These are phyloP conservation scores for Nemania sp. DNA, from an alignment of 2,329 filamentous ascomycete genomes.

Conservation along the genomic window DNA sequence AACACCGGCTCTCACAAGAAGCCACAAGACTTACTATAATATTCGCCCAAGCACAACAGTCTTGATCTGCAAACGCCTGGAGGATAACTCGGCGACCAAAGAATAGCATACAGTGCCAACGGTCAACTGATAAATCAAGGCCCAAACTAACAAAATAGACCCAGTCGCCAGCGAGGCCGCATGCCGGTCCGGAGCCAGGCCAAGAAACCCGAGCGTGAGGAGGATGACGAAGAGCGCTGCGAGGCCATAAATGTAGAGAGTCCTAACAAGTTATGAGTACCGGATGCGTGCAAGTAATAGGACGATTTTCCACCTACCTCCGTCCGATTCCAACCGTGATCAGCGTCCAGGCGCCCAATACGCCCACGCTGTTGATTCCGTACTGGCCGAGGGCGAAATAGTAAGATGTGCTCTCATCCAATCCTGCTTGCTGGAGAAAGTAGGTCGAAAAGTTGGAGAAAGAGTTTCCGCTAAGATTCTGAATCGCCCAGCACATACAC, in stretches of 20 bases:
- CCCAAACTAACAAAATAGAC: conserved; percentile 83
- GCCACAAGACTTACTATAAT: conserved; percentile 58
- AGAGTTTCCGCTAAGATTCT: conserved; percentile 66
- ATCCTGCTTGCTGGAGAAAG: conserved; percentile 64
- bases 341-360: conserved; percentile 80
- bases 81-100: conserved; percentile 82
- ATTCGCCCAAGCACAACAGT: conserved; percentile 86
- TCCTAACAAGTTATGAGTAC: conserved; percentile 44
- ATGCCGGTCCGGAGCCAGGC: conserved; percentile 68
- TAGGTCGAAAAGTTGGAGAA: conserved; percentile 69
- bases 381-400: conserved; percentile 67
- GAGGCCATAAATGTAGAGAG: conserved; percentile 75
- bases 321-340: conserved; percentile 78
- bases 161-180: conserved; percentile 76
- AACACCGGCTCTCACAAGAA: neutral
- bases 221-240: conserved; percentile 76
- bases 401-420: conserved; percentile 57
- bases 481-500: conserved; percentile 67
- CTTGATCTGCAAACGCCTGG: conserved; percentile 84
- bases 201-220: conserved; percentile 81
- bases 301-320: conserved; percentile 45
- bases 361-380: conserved; percentile 76
- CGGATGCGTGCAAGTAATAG: conserved; percentile 38
- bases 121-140: conserved; percentile 81
- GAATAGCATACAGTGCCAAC: conserved; percentile 92